A percentile compares a stretch with the other conserved stretches of the same genome.
Evolutionary conservation across 1,284 basidiomycete genomes (phyloP).

Genomic region (Trichosporon ovoides): DNA sequence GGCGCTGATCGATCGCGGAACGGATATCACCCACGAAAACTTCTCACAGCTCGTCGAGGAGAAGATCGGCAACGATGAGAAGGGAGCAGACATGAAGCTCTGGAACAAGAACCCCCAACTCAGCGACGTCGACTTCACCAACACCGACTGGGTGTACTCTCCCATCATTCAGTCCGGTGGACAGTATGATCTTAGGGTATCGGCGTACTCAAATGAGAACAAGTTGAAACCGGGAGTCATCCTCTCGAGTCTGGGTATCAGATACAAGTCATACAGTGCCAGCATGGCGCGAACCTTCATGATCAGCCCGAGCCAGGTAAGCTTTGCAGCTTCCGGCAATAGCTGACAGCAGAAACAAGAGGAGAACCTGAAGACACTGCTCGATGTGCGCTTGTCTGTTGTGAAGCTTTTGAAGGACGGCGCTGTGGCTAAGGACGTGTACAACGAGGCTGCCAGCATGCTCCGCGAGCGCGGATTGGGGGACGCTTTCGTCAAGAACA

Average conservation of each 20-base stretch:
- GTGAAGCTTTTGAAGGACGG: constrained; percentile 75
- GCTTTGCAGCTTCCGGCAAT: constrained; percentile 17
- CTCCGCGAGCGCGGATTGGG: constrained; percentile 75
- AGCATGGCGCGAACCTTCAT: constrained; percentile 91
- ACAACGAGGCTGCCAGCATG: constrained; percentile 67
- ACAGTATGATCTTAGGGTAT: constrained; percentile 82
- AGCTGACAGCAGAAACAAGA: constrained; percentile 65
- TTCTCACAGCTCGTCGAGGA: constrained; percentile 65
- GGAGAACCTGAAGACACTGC: constrained; percentile 70
- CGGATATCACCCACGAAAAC: constrained; percentile 81
- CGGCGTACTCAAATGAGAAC: constrained; percentile 76
- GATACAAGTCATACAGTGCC: constrained; percentile 88
- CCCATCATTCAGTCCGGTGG: constrained; percentile 94
- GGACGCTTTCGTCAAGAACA: constrained; percentile 77
- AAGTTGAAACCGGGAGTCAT: constrained; percentile 87
- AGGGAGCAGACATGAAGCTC: constrained; percentile 79
- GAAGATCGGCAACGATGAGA: constrained; percentile 78
- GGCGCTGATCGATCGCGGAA: constrained; percentile 82
- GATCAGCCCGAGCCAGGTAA: constrained; percentile 82
- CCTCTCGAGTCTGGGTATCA: constrained; percentile 78
- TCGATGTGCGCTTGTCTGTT: constrained; percentile 73
- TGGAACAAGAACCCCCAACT: constrained; percentile 71
- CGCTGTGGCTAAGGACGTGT: constrained; percentile 68
- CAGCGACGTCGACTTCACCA: constrained; percentile 74
- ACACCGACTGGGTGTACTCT: constrained; percentile 88